These are phyloP conservation scores for Mycena epipterygia DNA, from an alignment of 768 basidiomycete species.

Conservation along the genomic window DNA sequence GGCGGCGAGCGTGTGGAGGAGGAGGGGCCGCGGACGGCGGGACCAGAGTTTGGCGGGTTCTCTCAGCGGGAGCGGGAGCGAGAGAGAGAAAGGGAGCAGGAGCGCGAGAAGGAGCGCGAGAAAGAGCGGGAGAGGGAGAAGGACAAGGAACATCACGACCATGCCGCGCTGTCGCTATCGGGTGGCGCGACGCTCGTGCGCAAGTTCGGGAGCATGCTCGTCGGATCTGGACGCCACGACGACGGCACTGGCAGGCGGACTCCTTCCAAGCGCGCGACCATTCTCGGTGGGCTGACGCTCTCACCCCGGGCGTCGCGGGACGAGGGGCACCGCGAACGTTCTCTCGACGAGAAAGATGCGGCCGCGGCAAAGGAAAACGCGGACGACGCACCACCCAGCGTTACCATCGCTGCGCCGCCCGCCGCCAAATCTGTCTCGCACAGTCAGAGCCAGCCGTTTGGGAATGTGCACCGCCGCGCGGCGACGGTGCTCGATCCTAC, in stretches of 20 bases:
- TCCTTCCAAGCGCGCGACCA: conserved; percentile 58
- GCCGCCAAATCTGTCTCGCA: conserved; percentile 47
- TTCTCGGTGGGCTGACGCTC: conserved; percentile 56
- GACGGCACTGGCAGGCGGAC: conserved; percentile 47
- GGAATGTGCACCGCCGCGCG: conserved; percentile 76
- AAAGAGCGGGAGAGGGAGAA: conserved; percentile 56
- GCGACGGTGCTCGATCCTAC: conserved; percentile 84
- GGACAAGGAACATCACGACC: conserved; percentile 48
- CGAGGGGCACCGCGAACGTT: conserved; percentile 48
- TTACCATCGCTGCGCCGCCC: conserved; percentile 40
- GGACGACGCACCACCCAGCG: conserved; percentile 38
- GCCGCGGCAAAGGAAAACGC: conserved; percentile 36
- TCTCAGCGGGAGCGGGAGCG: conserved; percentile 50
- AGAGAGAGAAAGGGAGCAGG: conserved; percentile 36
- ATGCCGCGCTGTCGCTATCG: conserved; percentile 55
- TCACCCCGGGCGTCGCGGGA: conserved; percentile 56
- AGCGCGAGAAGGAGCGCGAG: conserved; percentile 58
- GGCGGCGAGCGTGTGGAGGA: conserved; percentile 57
- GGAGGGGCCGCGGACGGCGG: conserved; percentile 74
- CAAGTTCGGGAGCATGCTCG: conserved; percentile 82
- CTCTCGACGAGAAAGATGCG: conserved; percentile 43
- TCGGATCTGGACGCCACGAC: conserved; percentile 59
- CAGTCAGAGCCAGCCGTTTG: conserved; percentile 58
- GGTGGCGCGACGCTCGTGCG: conserved; percentile 81
- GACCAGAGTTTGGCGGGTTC: conserved; percentile 74